Base-by-base conservation (phyloP, 768 basidiomycete species). In the Lactarius indigo region DNA sequence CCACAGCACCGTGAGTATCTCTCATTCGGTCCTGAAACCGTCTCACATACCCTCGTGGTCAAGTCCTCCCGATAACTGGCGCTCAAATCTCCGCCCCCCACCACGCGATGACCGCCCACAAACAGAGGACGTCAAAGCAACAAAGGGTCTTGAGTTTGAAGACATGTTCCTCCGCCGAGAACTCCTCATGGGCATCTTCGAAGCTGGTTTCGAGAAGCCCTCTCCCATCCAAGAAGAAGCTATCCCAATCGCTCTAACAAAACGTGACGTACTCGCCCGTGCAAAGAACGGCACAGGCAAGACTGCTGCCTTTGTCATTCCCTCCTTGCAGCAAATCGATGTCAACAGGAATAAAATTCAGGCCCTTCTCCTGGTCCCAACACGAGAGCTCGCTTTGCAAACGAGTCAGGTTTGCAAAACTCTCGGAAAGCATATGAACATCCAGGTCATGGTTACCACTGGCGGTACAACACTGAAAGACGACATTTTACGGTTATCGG, bases 211-310 rank as follows among this genome's bases (percentile, higher is more conserved):
- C 76, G 96, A 98, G 79, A 88, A 84, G 72, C 96, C 96, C 52
- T 96, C 94, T 30, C 96, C 96, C 69, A 98, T 99, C 78, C 96
- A 99, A 83, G 96, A 99, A 85, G 93, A 97, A 81, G 92, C 96
- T 61, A 98, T 98, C 73, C 96, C 96, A 63, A 87, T 94, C 72
- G 95, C 96, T 44, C 88, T 98, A 74, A 87, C 91, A 64, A 91
- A 90, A 73, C 89, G 96, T 75, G 96, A 99, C 80, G 79, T 98
- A 76, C 91, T 96, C 71, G 94, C 94, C 50, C 92, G 94, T 70
- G 94, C 95, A 64, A 96, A 96, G 85, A 94, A 95, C 74, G 92
- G 96, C 70, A 99, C 96, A 3, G 96, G 96, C 70, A 94, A 99
- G 83, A 99, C 96, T 28, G 96, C 96, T 44, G 97, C 96, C 28